These are phyloP conservation scores for Gautieria morchelliformis DNA, from an alignment of 768 basidiomycete genomes.

Conservation along the genomic window DNA sequence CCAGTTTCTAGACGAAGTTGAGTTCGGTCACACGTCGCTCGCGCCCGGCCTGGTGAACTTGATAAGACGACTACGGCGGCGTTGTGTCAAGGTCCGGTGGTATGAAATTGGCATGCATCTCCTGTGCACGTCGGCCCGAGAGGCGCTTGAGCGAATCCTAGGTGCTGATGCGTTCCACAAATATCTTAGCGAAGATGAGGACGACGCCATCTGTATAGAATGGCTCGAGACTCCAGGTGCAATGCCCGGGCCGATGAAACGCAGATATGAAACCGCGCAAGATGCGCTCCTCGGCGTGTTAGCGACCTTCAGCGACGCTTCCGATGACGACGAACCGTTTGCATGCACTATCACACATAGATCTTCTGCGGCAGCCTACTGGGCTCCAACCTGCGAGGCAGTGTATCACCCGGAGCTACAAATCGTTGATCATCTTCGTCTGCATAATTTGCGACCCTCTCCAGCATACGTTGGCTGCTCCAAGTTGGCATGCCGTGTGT, in stretches of 20 bases:
- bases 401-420: conserved; percentile 4
- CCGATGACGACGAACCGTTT: neutral
- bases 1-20: conserved; percentile 1
- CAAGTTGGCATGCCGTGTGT: conserved; percentile 2
- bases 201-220: neutral
- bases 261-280: neutral
- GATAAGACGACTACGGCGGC: neutral
- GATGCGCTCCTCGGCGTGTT: conserved; percentile 4
- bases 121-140: conserved; percentile 1
- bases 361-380: neutral
- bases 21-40: neutral
- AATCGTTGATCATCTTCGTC: neutral
- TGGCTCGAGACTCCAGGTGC: neutral
- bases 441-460: neutral
- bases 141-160: neutral
- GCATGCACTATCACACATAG: conserved; percentile 4
- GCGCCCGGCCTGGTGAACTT: neutral
- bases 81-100: conserved; percentile 5
- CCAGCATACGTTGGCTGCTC: conserved; percentile 1
- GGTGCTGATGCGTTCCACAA: neutral
- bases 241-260: neutral
- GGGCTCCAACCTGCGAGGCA: conserved; percentile 1
- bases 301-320: neutral
- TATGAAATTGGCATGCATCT: conserved; percentile 4
- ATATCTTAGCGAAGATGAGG: neutral